Evolutionary conservation across 257 asterid genomes (phyloP), one percentile per base, ranked within the genome.

Genomic region (Scutellaria galericulata): DNA sequence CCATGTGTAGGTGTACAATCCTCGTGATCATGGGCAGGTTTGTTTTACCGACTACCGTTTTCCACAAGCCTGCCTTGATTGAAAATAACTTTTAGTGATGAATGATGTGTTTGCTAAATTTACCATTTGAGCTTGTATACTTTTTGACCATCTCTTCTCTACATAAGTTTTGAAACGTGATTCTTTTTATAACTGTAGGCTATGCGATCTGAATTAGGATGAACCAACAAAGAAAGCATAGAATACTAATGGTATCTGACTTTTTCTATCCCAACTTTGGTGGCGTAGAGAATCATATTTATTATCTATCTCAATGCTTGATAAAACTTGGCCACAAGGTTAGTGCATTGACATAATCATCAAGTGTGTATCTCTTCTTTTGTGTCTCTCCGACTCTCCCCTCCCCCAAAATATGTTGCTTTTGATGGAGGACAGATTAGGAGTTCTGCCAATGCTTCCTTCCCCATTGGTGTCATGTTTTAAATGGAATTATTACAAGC

Each of bases 191-290:
- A 13, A 54, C 24, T 71, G 70, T 66, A 76, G 83, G 81, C 57
- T 41, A 7, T 46, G 74, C 13, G 48, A 70, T 47, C 45, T 53
- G 79, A 74, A 73, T 62, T 57, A 69, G 72, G 52, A 93, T 91
- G 97, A 81, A 48, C 63, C 81, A 79, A 53, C 81, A 31, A 40
- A 80, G 73, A 77, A 86, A 78, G 72, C 95, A 88, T 68, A 86
- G 89, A 50, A 86, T 89, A 75, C 81, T 92, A 59, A 94, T 89
- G 96, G 98, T 90, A 53, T 94, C 97, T 18, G 97, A 95, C 78
- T 94, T 92, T 77, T 92, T 92, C 85, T 92, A 82, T 80, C 98
- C 99, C 74, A 95, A 90, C 81, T 94, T 94, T 47, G 99, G 99
- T 45, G 98, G 99, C 5, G 98, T 92, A 41, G 98, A 95, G 83